Evolutionary conservation across 352 stramenopile genomes (phyloP).

Genomic region (Phytopythium montanum): DNA sequence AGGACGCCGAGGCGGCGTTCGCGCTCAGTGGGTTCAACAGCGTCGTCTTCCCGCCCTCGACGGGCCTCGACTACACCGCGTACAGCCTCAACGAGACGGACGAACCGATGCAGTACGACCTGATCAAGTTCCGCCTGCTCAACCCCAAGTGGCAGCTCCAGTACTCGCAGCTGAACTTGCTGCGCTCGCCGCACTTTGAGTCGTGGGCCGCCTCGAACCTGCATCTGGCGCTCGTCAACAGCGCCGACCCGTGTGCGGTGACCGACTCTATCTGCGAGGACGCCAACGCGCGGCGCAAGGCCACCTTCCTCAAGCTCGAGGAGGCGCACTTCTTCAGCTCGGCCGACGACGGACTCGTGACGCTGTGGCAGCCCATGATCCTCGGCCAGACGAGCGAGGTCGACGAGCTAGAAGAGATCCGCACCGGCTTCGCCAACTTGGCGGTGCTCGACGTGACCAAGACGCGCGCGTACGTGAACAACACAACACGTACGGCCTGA

Average conservation of each 20-base stretch:
- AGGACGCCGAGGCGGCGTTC: conserved; percentile 15
- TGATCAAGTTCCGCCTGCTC: conserved; percentile 5
- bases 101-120: conserved; percentile 13
- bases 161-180: conserved; percentile 12
- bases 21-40: conserved; percentile 13
- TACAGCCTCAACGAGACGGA: not conserved
- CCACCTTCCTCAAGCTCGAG: conserved; percentile 19
- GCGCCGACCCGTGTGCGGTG: conserved; percentile 7
- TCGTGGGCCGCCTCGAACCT: too few relatives aligned
- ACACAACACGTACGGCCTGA: conserved; percentile 21
- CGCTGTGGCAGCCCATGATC: conserved; percentile 11
- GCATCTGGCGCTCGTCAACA: conserved; percentile 14
- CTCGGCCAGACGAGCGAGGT: conserved; percentile 12
- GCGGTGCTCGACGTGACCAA: conserved; percentile 16
- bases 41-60: conserved; percentile 13
- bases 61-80: conserved; percentile 8
- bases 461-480: conserved; percentile 16
- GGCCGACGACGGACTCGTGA: conserved; percentile 10
- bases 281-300: conserved; percentile 13
- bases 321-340: conserved; percentile 13
- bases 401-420: conserved; percentile 10
- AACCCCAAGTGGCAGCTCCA: conserved; percentile 6
- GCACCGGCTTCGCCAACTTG: conserved; percentile 14
- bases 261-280: conserved; percentile 7
- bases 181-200: conserved; percentile 11